Percentiles rank a stretch among this genome's conserved stretches.
These are phyloP conservation scores for Naganishia sp. DNA, from an alignment of 1,284 basidiomycete species.

Conservation along the genomic window DNA sequence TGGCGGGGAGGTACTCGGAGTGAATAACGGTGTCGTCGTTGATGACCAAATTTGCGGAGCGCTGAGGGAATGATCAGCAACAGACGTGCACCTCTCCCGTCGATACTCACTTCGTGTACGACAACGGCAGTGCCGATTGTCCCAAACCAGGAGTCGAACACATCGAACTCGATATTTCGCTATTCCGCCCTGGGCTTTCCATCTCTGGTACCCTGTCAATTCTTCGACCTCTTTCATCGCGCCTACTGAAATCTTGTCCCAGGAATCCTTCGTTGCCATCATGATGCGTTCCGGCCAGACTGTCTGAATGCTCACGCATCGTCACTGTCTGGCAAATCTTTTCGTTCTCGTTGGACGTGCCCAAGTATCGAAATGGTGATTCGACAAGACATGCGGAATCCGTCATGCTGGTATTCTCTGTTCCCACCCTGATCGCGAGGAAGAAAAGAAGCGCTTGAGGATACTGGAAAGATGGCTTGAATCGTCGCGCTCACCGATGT, in stretches of 20 bases:
- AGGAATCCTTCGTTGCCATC: not conserved
- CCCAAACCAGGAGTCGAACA: constrained; percentile 19
- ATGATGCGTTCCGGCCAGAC: too few relatives aligned
- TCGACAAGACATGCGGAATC: too few relatives aligned
- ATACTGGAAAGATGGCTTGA: too few relatives aligned
- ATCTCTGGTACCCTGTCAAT: constrained; percentile 16
- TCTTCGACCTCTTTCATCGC: not conserved
- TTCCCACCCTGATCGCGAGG: too few relatives aligned
- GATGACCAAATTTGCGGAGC: constrained; percentile 2
- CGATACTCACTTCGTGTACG: constrained; percentile 1
- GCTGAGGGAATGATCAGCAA: not conserved
- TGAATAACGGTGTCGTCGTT: constrained; percentile 11
- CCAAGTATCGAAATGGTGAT: too few relatives aligned
- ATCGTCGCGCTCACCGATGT: too few relatives aligned
- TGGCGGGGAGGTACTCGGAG: not conserved
- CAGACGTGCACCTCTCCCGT: not conserved
- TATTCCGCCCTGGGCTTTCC: constrained; percentile 27
- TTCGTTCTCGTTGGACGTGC: too few relatives aligned
- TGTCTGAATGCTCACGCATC: too few relatives aligned
- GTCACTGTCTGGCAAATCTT: too few relatives aligned
- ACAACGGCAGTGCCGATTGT: not conserved
- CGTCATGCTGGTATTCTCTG: too few relatives aligned
- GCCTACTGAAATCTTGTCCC: not conserved
- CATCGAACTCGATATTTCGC: constrained; percentile 29
- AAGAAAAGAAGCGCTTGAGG: too few relatives aligned